A percentile compares a stretch with the other conserved stretches of the same genome.
Conservation (phyloP, 192 early-diverging fungal species). For the Chytriomyces confervae region DNA sequence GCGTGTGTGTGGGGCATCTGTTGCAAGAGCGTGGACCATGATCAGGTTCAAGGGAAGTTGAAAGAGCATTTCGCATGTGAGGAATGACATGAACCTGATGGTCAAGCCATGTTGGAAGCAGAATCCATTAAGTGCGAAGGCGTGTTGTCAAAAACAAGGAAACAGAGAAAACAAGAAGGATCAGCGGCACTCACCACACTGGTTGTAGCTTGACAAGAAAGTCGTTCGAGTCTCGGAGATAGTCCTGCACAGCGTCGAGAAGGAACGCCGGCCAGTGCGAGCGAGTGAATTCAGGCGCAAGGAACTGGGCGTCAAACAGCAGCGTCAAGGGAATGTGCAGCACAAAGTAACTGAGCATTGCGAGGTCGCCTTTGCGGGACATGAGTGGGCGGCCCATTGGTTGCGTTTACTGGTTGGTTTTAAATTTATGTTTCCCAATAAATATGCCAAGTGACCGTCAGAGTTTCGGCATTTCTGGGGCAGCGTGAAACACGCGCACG, state of each 20-base stretch:
- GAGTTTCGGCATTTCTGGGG: too few species aligned
- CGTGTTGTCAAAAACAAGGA: background rate
- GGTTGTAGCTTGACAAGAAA: conserved; percentile 11
- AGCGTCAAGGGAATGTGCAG: conserved; percentile 40
- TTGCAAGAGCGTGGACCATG: background rate
- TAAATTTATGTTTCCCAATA: too few species aligned
- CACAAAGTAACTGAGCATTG: conserved; percentile 36
- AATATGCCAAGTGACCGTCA: too few species aligned
- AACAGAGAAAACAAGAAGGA: background rate
- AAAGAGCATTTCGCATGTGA: conserved; percentile 18
- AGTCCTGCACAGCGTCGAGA: background rate
- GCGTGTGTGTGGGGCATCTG: background rate
- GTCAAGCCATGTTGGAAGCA: background rate
- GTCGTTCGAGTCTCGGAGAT: conserved; percentile 23
- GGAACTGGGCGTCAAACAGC: conserved; percentile 31
- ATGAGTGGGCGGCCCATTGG: background rate
- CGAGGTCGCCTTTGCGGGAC: conserved; percentile 24
- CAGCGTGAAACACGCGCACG: too few species aligned
- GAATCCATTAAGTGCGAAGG: background rate
- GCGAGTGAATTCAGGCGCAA: conserved; percentile 13
- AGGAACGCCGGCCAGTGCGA: background rate
- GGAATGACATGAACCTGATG: conserved; percentile 21
- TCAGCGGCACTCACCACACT: background rate
- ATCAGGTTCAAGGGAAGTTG: conserved; percentile 34
- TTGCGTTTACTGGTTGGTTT: too few species aligned